Conservation (phyloP, 2,329 filamentous ascomycete genomes). For the Rutstroemia sp. region DNA sequence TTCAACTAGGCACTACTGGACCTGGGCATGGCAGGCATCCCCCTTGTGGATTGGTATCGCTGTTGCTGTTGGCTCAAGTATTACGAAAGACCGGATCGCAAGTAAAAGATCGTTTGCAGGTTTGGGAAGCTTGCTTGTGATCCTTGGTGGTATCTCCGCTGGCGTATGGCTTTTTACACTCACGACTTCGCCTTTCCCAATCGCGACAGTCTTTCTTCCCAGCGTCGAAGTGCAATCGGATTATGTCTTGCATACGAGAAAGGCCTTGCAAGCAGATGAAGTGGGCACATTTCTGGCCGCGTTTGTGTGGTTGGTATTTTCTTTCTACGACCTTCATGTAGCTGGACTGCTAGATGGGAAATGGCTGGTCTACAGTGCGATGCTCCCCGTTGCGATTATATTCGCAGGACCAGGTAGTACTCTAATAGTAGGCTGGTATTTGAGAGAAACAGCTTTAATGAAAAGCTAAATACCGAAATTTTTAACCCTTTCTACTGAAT, state of each 20-base stretch:
- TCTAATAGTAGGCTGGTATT: neutral
- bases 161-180: neutral
- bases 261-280: neutral
- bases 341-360: neutral
- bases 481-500: too few relatives aligned
- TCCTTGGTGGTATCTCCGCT: neutral
- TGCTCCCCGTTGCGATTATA: neutral
- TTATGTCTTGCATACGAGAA: neutral
- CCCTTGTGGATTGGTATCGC: neutral
- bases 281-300: neutral
- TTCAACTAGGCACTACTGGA: neutral
- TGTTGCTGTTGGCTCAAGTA: neutral
- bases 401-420: neutral
- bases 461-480: too few relatives aligned
- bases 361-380: neutral
- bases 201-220: neutral
- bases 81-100: neutral
- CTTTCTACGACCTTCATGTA: neutral
- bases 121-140: neutral
- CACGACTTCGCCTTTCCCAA: neutral
- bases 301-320: neutral
- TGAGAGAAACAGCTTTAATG: neutral
- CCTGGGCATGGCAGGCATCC: neutral
- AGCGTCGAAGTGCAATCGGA: neutral
- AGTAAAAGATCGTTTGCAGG: neutral